Conservation (phyloP, 306 rosid genomes). For the Sindora glabra region DNA sequence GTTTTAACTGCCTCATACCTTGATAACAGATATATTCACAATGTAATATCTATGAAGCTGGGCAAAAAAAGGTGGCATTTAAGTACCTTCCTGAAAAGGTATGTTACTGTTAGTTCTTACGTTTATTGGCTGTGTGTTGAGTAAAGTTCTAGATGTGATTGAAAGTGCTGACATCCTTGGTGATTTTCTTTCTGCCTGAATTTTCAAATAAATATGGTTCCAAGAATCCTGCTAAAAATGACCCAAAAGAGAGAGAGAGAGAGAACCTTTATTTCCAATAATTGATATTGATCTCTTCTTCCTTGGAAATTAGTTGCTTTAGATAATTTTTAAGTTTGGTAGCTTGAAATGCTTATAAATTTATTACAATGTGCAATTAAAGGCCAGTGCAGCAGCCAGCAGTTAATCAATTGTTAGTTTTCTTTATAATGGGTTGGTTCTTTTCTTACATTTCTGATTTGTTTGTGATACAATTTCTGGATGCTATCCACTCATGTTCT, state of each 20-base stretch:
- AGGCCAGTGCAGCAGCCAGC: background rate
- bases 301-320: too few species aligned
- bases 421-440: background rate
- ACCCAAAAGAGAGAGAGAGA: too few species aligned
- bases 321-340: too few species aligned
- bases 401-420: background rate
- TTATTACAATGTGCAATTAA: too few species aligned
- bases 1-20: conserved; percentile 1
- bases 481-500: background rate
- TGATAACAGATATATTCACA: conserved; percentile 71
- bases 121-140: background rate
- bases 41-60: conserved; percentile 91
- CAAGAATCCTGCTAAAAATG: background rate
- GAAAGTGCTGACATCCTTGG: background rate
- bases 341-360: too few species aligned
- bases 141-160: background rate
- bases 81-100: conserved; percentile 85
- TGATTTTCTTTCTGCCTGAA: background rate
- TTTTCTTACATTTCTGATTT: background rate
- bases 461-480: background rate
- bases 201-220: background rate
- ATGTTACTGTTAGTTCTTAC: conserved; percentile 17
- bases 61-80: conserved; percentile 82
- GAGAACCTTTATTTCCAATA: too few species aligned
- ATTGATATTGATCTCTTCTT: too few species aligned